phyloP scores from a whole-genome alignment of 2,329 filamentous ascomycete species.

The Sclerotinia sclerotiorum region DNA sequence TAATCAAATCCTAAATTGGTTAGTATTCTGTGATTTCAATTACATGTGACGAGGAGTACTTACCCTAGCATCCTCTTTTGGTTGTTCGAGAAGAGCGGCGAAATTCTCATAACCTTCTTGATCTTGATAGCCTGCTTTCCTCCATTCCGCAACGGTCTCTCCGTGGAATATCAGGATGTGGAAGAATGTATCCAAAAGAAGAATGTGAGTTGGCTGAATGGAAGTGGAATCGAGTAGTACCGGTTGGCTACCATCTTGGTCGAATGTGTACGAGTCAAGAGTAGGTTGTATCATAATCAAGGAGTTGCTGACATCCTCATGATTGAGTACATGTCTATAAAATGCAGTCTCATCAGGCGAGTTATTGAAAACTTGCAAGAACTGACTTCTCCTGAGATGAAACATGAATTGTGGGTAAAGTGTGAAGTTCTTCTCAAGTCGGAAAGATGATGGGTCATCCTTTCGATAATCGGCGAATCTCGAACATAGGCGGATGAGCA shows the following conservation, averaged over 20 bases:
- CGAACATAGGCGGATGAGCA: conserved; percentile 95
- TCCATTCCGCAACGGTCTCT: conserved; percentile 96
- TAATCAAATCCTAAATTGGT: conserved; percentile 76
- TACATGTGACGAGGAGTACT: conserved; percentile 37
- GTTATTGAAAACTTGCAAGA: conserved; percentile 99
- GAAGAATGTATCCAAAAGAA: conserved; percentile 97
- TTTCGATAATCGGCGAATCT: conserved; percentile 97
- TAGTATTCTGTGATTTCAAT: conserved; percentile 28
- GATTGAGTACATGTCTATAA: conserved; percentile 93
- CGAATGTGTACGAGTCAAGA: conserved; percentile 93
- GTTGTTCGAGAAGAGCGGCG: conserved; percentile 79
- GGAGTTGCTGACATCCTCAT: conserved; percentile 95
- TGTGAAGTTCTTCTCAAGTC: conserved; percentile 97
- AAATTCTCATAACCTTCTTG: conserved; percentile 99
- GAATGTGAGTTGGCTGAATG: conserved; percentile 89
- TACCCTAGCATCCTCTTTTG: conserved; percentile 95
- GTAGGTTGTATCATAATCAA: conserved; percentile 99
- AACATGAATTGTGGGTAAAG: conserved; percentile 99
- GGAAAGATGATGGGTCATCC: conserved; percentile 95
- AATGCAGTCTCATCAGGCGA: conserved; percentile 99
- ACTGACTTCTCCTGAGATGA: conserved; percentile 93
- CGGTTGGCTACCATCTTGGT: conserved; percentile 87
- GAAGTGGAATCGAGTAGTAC: conserved; percentile 96
- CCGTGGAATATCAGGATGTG: conserved; percentile 99
- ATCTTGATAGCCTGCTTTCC: conserved; percentile 95